Evolutionary conservation across 306 rosid genomes (phyloP).

Genomic region (Nissolia schottii): DNA sequence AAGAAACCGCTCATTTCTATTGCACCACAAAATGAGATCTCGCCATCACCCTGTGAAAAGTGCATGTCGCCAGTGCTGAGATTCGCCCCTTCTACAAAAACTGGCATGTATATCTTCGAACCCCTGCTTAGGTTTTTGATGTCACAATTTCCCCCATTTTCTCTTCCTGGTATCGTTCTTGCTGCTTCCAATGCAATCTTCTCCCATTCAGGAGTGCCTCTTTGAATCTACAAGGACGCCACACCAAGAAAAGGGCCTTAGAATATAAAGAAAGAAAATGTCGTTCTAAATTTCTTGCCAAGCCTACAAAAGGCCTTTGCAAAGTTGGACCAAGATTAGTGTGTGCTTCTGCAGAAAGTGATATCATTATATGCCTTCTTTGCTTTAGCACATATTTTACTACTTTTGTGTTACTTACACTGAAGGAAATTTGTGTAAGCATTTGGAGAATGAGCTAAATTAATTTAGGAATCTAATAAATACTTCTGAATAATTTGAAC

Average conservation of each 20-base stretch:
- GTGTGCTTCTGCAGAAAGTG: not conserved
- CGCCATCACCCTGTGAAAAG: slow-evolving; percentile 93
- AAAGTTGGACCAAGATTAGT: not conserved
- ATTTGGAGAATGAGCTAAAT: too few relatives aligned
- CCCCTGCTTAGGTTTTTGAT: slow-evolving; percentile 86
- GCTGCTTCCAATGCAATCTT: slow-evolving; percentile 84
- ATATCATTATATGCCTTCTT: not conserved
- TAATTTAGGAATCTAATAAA: not conserved
- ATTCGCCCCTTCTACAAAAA: slow-evolving; percentile 87
- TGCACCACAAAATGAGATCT: slow-evolving; percentile 88
- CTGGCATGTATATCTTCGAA: slow-evolving; percentile 84
- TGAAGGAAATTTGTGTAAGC: not conserved
- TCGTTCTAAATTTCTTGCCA: not conserved
- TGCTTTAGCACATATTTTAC: too few relatives aligned
- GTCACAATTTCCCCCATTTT: slow-evolving; percentile 96
- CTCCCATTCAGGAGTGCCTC: slow-evolving; percentile 68
- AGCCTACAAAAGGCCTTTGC: not conserved
- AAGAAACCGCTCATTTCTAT: slow-evolving; percentile 98
- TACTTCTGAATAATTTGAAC: not conserved
- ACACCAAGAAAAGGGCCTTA: not conserved
- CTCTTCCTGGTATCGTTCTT: slow-evolving; percentile 96
- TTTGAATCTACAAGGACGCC: slow-evolving; percentile 46
- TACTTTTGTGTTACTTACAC: not conserved
- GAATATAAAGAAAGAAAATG: not conserved
- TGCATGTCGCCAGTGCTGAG: slow-evolving; percentile 95